A percentile compares a stretch with the other conserved stretches of the same genome.
Evolutionary conservation across 1,284 basidiomycete genomes (phyloP).

Genomic region (Puccinia hordei): DNA sequence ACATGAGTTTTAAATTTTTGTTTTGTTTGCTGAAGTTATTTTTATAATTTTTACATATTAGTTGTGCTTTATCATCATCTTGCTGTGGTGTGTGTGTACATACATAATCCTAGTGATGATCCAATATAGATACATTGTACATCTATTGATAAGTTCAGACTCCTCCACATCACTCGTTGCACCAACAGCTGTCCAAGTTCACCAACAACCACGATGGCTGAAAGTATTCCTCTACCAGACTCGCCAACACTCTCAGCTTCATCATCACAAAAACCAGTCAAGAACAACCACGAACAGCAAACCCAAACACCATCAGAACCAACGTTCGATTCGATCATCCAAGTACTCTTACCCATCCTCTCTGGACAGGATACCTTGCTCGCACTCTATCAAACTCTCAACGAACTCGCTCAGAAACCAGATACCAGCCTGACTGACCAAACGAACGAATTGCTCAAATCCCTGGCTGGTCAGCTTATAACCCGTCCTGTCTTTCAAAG

Average conservation of each 20-base stretch:
- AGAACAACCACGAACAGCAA: not conserved
- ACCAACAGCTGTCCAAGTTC: not conserved
- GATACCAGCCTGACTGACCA: constrained; percentile 1
- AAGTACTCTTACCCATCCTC: constrained; percentile 15
- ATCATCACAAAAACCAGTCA: not conserved
- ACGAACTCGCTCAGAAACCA: constrained; percentile 14
- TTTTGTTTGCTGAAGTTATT: too few species aligned
- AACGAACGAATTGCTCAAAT: not conserved
- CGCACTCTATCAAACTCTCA: constrained; percentile 1
- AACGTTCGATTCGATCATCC: not conserved
- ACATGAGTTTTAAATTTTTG: too few species aligned
- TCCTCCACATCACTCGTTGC: not conserved
- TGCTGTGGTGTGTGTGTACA: too few species aligned
- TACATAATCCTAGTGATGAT: too few species aligned
- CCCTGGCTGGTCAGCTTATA: constrained; percentile 11
- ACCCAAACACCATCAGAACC: not conserved
- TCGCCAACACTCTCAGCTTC: not conserved
- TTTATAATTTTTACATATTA: too few species aligned
- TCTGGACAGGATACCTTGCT: constrained; percentile 29
- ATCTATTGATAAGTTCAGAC: not conserved
- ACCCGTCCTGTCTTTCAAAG: not conserved
- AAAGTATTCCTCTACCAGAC: constrained; percentile 17
- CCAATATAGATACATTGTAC: too few species aligned
- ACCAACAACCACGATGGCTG: not conserved
- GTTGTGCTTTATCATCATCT: too few species aligned